A percentile compares a stretch with the other conserved stretches of the same genome.
Evolutionary conservation across 768 basidiomycete species (phyloP).

Genomic region (Lentinus brumalis): DNA sequence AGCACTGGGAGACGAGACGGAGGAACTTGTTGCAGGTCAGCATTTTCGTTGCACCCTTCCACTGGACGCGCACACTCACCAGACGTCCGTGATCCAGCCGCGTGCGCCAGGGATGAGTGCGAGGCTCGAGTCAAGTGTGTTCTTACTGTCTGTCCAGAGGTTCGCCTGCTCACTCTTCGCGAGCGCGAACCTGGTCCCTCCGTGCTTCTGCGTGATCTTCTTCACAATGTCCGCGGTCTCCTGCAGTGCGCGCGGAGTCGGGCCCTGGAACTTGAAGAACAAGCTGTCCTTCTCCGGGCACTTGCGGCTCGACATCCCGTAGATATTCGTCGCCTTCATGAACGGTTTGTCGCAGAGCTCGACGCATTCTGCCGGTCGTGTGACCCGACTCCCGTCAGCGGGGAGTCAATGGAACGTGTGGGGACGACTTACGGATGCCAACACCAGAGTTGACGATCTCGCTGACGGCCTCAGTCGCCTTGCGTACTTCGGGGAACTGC

Average conservation of each 20-base stretch:
- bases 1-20: conserved; percentile 66
- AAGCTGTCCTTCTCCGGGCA: conserved; percentile 70
- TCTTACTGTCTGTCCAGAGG: conserved; percentile 78
- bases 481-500: conserved; percentile 75
- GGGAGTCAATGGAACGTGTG: not conserved
- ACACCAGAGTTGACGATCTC: conserved; percentile 72
- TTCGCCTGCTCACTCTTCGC: conserved; percentile 65
- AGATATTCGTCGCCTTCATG: conserved; percentile 63
- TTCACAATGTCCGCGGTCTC: conserved; percentile 65
- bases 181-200: conserved; percentile 66
- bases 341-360: conserved; percentile 77
- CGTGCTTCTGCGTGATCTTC: conserved; percentile 60
- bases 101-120: conserved; percentile 57
- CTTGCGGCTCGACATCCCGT: conserved; percentile 51
- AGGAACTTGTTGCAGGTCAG: conserved; percentile 46
- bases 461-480: conserved; percentile 73
- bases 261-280: conserved; percentile 82
- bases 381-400: no score
- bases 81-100: conserved; percentile 78
- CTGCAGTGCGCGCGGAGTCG: conserved; percentile 55
- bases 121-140: conserved; percentile 57
- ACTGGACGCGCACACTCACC: conserved; percentile 38
- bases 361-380: conserved; percentile 64
- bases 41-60: not conserved
- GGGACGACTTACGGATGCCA: conserved; percentile 62